Evolutionary conservation across 1,284 basidiomycete species (phyloP), one percentile per base, ranked within the genome.

Genomic region (Ceratobasidium papillatum): DNA sequence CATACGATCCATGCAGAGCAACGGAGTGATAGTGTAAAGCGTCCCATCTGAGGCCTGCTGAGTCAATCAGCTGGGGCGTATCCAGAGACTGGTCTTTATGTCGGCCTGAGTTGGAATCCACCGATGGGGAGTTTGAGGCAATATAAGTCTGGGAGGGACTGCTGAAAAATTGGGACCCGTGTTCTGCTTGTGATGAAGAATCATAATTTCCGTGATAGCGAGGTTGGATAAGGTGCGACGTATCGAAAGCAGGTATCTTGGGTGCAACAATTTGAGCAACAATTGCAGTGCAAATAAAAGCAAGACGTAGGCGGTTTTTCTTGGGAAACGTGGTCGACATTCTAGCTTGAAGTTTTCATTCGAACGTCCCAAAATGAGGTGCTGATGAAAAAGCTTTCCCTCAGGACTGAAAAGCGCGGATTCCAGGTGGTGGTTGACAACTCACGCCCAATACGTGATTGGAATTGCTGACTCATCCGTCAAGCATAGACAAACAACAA

Each of bases 41-140:
- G 80, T 99, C 97, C 97, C 97, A 99, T 76, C 95, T 89, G n/a
- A 94, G 83, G 1, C 82, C 80, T 0, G 80, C 65, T 3, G 77
- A 75, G 27, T 32, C 45, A 17, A 64, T 36, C 11, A 59, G 58
- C 36, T 38, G 34, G 8, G 58, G 34, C 5, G n/a, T 34, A 30
- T 22, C 3, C n/a, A 36, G 30, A 14, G 58, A 30, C 19, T 25
- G 17, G 32, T 41, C 38, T 41, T 41, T 14, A 14, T 14, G 38
- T 41, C 38, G 14, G 5, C 38, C 7, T 41, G 19, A 11, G 7
- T 47, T 47, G 3, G 9, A 19, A 4, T n/a, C 19, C 45, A 47
- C 45, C 7, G 45, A 19, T 17, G 45, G 19, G 19, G 45, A 17
- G 19, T 47, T 9, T 47, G n/a, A n/a, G n/a, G n/a, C n/a, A n/a